These are phyloP conservation scores for Ascosphaera apis DNA, from an alignment of 2,329 filamentous ascomycete genomes.

Conservation along the genomic window DNA sequence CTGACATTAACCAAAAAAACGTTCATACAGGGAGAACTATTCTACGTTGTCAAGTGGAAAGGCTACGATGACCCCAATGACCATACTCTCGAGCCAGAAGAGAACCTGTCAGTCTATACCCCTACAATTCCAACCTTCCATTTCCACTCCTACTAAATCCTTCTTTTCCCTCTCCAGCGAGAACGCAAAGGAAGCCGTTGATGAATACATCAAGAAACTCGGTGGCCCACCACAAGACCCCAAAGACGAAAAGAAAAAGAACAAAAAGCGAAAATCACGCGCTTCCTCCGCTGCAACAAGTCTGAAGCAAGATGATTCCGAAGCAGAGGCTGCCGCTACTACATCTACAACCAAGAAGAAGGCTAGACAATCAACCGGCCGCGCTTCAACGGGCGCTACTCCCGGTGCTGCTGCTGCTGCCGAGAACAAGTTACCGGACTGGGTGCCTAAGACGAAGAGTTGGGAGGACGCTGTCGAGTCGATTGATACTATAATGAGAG, in stretches of 20 bases:
- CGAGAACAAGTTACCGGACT: constrained; percentile 10
- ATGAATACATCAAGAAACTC: constrained; percentile 18
- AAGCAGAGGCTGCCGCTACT: constrained; percentile 1
- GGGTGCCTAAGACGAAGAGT: constrained; percentile 18
- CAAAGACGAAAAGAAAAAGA: constrained; percentile 7
- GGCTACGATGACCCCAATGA: constrained; percentile 22
- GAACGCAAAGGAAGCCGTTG: constrained; percentile 17
- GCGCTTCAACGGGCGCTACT: background rate
- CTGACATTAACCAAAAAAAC: constrained; percentile 3
- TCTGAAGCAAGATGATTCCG: constrained; percentile 15
- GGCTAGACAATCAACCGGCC: background rate
- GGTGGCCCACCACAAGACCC: constrained; percentile 18
- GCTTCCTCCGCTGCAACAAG: constrained; percentile 6
- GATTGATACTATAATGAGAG: constrained; percentile 22
- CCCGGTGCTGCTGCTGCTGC: constrained; percentile 7
- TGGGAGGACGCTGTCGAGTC: constrained; percentile 21
- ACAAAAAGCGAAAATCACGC: constrained; percentile 9
- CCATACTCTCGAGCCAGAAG: constrained; percentile 23
- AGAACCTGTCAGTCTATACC: constrained; percentile 18
- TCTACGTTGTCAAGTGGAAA: constrained; percentile 24
- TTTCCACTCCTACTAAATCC: background rate
- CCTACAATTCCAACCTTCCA: too few relatives aligned
- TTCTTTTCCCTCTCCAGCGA: constrained; percentile 9
- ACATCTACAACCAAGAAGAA: background rate
- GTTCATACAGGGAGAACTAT: constrained; percentile 13